Conservation (phyloP, 805 yeast species). For the Pichia paraexigua region DNA sequence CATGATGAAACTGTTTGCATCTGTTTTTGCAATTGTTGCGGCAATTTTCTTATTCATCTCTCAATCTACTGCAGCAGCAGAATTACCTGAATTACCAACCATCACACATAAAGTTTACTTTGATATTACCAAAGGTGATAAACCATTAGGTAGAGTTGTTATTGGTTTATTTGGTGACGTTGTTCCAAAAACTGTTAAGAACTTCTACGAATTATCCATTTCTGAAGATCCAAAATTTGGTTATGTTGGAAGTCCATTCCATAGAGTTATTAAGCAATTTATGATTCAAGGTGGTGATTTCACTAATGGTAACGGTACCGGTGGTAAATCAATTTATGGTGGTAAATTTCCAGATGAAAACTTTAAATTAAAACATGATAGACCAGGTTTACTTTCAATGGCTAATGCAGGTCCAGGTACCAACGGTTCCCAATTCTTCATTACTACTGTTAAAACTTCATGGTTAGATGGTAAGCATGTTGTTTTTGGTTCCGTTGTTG, state of each 20-base stretch:
- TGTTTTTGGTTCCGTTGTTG: slow-evolving; percentile 90
- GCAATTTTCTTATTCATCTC: slow-evolving; percentile 15
- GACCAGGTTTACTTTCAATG: slow-evolving; percentile 66
- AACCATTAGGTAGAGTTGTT: slow-evolving; percentile 70
- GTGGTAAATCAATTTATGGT: slow-evolving; percentile 72
- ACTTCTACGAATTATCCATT: slow-evolving; percentile 71
- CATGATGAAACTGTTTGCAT: slow-evolving; percentile 21
- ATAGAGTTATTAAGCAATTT: slow-evolving; percentile 62
- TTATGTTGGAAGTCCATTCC: slow-evolving; percentile 57
- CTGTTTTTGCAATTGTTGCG: slow-evolving; percentile 13
- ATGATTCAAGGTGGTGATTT: slow-evolving; percentile 83
- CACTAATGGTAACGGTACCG: slow-evolving; percentile 60
- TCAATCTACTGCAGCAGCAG: slow-evolving; percentile 15
- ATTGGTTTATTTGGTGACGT: slow-evolving; percentile 83
- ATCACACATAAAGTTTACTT: slow-evolving; percentile 79
- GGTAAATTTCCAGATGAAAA: slow-evolving; percentile 61
- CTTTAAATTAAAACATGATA: slow-evolving; percentile 58
- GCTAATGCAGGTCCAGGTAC: slow-evolving; percentile 74
- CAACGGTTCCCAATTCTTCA: slow-evolving; percentile 92
- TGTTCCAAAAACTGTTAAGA: slow-evolving; percentile 83
- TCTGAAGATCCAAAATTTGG: slow-evolving; percentile 67
- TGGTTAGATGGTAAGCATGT: slow-evolving; percentile 96
- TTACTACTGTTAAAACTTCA: slow-evolving; percentile 81
- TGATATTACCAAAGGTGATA: slow-evolving; percentile 75
- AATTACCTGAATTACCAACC: slow-evolving; percentile 36